Evolutionary conservation across 306 rosid species (phyloP).

Genomic region (Lathyrus oleraceus): DNA sequence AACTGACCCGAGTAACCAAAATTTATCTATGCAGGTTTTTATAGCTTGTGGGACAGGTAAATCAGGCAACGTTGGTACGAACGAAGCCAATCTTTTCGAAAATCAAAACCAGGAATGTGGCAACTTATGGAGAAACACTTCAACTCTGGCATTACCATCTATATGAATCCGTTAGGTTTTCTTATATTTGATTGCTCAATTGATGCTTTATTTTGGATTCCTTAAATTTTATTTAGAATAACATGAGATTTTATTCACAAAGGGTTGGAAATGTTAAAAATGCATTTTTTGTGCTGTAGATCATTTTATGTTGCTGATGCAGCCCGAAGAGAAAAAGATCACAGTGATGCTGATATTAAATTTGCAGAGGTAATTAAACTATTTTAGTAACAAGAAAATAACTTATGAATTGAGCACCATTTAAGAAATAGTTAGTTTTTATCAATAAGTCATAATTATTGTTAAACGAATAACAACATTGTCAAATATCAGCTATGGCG

Average conservation of each 20-base stretch:
- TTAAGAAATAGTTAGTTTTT: neutral
- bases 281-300: constrained; percentile 46
- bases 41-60: constrained; percentile 75
- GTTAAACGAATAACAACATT: neutral
- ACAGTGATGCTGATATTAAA: constrained; percentile 84
- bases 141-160: constrained; percentile 76
- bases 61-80: constrained; percentile 44
- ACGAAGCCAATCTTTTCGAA: constrained; percentile 73
- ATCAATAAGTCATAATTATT: neutral
- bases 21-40: constrained; percentile 64
- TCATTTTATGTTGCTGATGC: constrained; percentile 97
- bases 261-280: constrained; percentile 20
- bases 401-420: constrained; percentile 24
- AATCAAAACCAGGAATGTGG: constrained; percentile 96
- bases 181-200: constrained; percentile 27
- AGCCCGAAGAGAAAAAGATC: constrained; percentile 83
- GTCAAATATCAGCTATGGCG: neutral
- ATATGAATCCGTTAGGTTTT: constrained; percentile 70
- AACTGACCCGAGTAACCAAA: constrained; percentile 22
- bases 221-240: constrained; percentile 13
- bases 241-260: constrained; percentile 3
- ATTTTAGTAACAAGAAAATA: constrained; percentile 3
- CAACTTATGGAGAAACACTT: constrained; percentile 75
- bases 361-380: constrained; percentile 74
- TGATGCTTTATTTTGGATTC: constrained; percentile 19